phyloP scores from a whole-genome alignment of 73 alveolate genomes.

The Paramecium primaurelia region DNA sequence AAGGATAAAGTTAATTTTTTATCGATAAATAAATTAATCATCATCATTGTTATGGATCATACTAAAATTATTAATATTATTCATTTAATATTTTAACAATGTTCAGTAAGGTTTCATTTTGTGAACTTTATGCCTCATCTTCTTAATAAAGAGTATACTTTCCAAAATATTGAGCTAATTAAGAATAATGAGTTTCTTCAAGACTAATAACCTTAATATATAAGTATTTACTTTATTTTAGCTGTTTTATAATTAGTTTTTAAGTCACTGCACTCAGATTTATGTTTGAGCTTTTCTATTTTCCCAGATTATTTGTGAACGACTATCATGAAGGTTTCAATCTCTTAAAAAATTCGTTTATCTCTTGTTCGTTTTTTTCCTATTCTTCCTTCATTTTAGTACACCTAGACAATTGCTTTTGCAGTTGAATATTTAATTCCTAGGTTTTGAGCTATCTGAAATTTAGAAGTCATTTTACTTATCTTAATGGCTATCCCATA shows the following conservation, averaged over 20 bases:
- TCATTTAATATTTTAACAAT: not conserved
- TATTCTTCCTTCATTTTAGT: constrained; percentile 11
- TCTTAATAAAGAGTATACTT: not conserved
- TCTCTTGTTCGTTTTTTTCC: constrained; percentile 38
- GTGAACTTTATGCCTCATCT: not conserved
- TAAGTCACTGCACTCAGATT: constrained; percentile 3
- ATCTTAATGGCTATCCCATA: not conserved
- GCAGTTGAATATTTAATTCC: constrained; percentile 31
- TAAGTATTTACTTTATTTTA: not conserved
- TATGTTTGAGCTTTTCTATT: not conserved
- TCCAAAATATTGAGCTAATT: constrained; percentile 14
- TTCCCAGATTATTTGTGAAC: not conserved
- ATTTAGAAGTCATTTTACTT: not conserved
- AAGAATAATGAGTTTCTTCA: not conserved
- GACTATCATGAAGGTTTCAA: not conserved
- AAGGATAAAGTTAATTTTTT: not conserved
- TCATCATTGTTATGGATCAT: not conserved
- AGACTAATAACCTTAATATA: not conserved
- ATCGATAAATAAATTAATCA: not conserved
- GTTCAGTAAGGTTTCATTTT: not conserved
- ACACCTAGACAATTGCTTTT: constrained; percentile 7
- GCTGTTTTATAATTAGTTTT: not conserved
- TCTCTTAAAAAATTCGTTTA: not conserved
- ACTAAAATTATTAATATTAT: not conserved
- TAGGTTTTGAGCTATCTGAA: not conserved